Base-by-base conservation (phyloP, 441 rosid genomes). In the Geranium incanum region DNA sequence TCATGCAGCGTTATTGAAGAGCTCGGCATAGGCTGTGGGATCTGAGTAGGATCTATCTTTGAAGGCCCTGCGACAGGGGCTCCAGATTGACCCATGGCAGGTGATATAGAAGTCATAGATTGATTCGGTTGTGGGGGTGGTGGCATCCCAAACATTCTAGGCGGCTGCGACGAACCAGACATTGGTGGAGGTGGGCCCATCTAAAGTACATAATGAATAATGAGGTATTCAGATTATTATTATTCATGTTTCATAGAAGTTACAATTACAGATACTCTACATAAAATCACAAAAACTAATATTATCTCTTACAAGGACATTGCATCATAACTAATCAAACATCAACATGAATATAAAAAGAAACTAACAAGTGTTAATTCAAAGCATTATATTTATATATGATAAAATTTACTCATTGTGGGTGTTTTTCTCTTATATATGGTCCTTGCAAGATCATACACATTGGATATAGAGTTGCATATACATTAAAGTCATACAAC, bases 1-100 rank as follows among this genome's bases (percentile, higher is more conserved):
- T 87, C 89, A 74, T 86, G 86, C 55, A 82, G 50, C 38, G 66
- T 59, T 62, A 82, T 79, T 21, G 85, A 69, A 67, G 89, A 81
- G 78, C 77, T 50, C 36, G 87, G 87, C 45, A 84, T 52, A 2
- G 89, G 91, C 77, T 89, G 75, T 11, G 91, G 91, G 77, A 87
- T 85, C 81, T 87, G 89, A 79, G 80, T 82, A 36, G 88, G 89
- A 77, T 87, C 91, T 4, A 87, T 87, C 79, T 85, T 87, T 66
- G 91, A 83, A 41, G 85, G 48, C 19, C 84, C 81, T 33, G 81
- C 76, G 68, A 74, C 39, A 43, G 91, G 73, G 70, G 82, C 76
- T 74, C 88, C 92, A 66, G 84, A 52, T 78, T 85, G 86, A 50
- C 86, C 86, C 72, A 83, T 77, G 71, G 81, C 84, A 67, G 87